Conservation (phyloP, 164 flowering plant genomes). For the Tetracentron sinense region DNA sequence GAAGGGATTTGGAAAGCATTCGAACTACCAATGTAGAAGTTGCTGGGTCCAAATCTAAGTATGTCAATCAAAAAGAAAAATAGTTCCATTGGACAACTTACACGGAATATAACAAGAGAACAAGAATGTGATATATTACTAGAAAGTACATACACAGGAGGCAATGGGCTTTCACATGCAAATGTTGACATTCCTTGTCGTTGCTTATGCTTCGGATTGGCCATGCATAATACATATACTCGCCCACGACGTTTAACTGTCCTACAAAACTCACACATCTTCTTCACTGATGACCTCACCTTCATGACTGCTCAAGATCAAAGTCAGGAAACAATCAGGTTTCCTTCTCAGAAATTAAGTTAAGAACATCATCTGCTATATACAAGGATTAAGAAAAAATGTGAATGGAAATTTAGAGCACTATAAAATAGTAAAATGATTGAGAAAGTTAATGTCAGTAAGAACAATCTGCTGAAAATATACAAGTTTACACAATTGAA, state of each 20-base stretch:
- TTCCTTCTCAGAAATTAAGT: background rate
- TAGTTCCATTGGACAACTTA: background rate
- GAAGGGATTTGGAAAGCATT: background rate
- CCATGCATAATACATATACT: conserved; percentile 65
- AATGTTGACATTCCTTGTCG: conserved; percentile 79
- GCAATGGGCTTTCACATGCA: conserved; percentile 50
- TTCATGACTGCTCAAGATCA: conserved; percentile 50
- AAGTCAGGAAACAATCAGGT: background rate
- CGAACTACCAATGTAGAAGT: too few species aligned
- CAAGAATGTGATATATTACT: conserved; percentile 1
- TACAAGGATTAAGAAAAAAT: too few species aligned
- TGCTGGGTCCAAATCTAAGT: background rate
- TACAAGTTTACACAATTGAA: too few species aligned
- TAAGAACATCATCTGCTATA: background rate
- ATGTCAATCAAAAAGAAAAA: background rate
- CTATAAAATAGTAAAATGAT: too few species aligned
- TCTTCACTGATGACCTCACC: conserved; percentile 93
- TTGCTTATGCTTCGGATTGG: conserved; percentile 93
- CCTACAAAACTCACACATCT: conserved; percentile 88
- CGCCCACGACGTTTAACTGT: conserved; percentile 80
- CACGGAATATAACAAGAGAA: background rate
- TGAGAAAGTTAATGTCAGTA: too few species aligned
- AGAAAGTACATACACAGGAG: conserved; percentile 35
- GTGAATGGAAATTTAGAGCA: too few species aligned
- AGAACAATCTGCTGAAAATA: too few species aligned